Evolutionary conservation across 2,329 filamentous ascomycete genomes (phyloP).

Genomic region (Ilyonectria sp.): DNA sequence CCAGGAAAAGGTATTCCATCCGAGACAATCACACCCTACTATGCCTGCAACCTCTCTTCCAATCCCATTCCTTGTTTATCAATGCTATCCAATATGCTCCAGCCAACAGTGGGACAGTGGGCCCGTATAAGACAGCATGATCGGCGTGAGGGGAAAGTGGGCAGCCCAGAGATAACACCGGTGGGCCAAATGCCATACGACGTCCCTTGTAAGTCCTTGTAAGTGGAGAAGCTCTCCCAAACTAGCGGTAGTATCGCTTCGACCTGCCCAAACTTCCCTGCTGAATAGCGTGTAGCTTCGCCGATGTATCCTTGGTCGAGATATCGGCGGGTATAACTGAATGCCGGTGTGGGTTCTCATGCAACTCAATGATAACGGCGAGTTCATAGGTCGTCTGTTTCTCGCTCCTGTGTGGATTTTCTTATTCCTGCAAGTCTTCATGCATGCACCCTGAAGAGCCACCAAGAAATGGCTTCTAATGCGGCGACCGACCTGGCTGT

Average conservation of each 20-base stretch:
- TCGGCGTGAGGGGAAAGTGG: constrained; percentile 11
- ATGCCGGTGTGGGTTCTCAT: constrained; percentile 3
- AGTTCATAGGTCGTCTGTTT: constrained; percentile 12
- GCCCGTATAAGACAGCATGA: neutral
- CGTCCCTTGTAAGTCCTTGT: constrained; percentile 26
- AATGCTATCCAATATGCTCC: neutral
- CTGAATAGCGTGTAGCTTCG: constrained; percentile 3
- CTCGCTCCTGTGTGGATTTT: constrained; percentile 2
- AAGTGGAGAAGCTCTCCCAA: constrained; percentile 13
- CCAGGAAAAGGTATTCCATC: constrained; percentile 20
- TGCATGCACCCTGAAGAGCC: neutral
- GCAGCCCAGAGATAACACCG: constrained; percentile 8
- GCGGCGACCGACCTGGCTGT: constrained; percentile 16
- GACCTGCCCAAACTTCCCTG: constrained; percentile 14
- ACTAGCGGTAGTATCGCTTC: constrained; percentile 1
- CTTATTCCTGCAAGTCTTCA: constrained; percentile 6
- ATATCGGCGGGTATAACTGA: constrained; percentile 4
- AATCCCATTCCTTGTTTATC: constrained; percentile 1
- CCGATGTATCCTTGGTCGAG: constrained; percentile 2
- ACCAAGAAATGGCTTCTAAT: constrained; percentile 21
- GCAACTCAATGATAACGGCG: neutral
- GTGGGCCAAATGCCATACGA: constrained; percentile 14
- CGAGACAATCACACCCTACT: constrained; percentile 17
- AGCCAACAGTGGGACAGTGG: constrained; percentile 14
- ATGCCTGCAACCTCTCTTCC: constrained; percentile 12